Evolutionary conservation across 2,329 filamentous ascomycete genomes (phyloP).

Genomic region (Paraphaeosphaeria sporulosa): DNA sequence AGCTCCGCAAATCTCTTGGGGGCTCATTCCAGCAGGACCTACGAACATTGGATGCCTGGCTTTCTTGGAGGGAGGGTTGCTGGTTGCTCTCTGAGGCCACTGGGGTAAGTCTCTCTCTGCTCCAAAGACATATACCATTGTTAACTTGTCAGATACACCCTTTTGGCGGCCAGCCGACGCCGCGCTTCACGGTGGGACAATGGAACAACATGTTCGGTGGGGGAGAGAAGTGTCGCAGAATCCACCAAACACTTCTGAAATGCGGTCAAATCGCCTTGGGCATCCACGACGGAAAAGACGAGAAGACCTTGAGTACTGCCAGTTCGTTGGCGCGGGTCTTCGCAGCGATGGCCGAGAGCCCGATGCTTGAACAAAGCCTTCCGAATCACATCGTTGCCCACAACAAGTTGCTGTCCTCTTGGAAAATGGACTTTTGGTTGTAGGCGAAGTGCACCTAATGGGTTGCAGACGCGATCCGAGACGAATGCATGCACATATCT

Average conservation of each 20-base stretch:
- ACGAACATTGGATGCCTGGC: conserved; percentile 9
- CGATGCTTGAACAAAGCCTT: background rate
- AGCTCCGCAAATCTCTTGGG: background rate
- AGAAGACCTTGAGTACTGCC: background rate
- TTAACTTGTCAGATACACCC: background rate
- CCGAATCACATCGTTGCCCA: background rate
- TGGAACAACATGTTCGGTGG: conserved; percentile 14
- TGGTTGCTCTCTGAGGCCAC: background rate
- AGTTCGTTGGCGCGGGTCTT: background rate
- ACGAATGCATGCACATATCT: background rate
- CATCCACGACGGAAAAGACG: background rate
- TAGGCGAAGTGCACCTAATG: background rate
- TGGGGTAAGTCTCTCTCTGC: background rate
- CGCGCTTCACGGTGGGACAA: background rate
- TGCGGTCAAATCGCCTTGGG: background rate
- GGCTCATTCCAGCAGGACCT: background rate
- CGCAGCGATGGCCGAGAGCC: background rate
- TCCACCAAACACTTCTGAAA: background rate
- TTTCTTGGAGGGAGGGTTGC: conserved; percentile 4
- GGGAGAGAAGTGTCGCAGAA: background rate
- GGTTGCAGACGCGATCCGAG: background rate
- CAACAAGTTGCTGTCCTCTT: conserved; percentile 9
- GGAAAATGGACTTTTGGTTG: background rate
- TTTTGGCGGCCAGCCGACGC: background rate
- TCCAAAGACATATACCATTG: background rate